Base-by-base conservation (phyloP, 2,329 filamentous ascomycete genomes). In the Neonectria sp. region DNA sequence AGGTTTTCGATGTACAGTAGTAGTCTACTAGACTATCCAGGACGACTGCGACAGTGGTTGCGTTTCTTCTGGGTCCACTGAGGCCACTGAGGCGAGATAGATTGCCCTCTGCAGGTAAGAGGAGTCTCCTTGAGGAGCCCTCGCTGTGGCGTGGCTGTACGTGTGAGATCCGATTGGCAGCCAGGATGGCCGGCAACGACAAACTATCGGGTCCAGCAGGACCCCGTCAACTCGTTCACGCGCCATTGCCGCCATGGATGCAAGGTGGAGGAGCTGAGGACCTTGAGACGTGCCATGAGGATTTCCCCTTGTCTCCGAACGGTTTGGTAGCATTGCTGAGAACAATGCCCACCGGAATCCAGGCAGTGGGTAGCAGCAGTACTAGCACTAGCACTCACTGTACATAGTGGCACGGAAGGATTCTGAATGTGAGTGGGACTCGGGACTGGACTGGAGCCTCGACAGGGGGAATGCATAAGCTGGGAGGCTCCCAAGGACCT, bases 191-290 rank as follows among this genome's bases (percentile, higher is more conserved):
- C 11, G 51, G 21, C 60, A 45, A 6, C 11, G 11, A 17, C 7
- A 21, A 15, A 43, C 40, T 43, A 43, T 43, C 17, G 40, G 17
- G 40, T 37, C 35, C 35, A 37, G 35, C 12, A 43, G 21, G 17
- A 8, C 17, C 17, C 9, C 24, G 21, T 21, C 21, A 21, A 21
- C 21, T 21, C 11, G 60, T 46, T 52, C 17, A 31, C 46, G 21
- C 60, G 55, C 60, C 52, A 40, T 40, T 33, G 37, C 60, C 43
- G 33, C 55, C 29, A 25, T 37, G 37, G 21, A 8, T 25, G 29
- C 17, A 46, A 43, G 59, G 55, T 51, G 55, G 55, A 63, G 55
- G 55, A 46, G 61, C 61, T 58, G 46, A 53, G 21, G 12, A 40
- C 24, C 35, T 27, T 56, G 55, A 48, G 55, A 63, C 55, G 21